A percentile compares a stretch with the other conserved stretches of the same genome.
phyloP scores from a whole-genome alignment of 805 yeast genomes.

The Cyberlindnera saturnus region DNA sequence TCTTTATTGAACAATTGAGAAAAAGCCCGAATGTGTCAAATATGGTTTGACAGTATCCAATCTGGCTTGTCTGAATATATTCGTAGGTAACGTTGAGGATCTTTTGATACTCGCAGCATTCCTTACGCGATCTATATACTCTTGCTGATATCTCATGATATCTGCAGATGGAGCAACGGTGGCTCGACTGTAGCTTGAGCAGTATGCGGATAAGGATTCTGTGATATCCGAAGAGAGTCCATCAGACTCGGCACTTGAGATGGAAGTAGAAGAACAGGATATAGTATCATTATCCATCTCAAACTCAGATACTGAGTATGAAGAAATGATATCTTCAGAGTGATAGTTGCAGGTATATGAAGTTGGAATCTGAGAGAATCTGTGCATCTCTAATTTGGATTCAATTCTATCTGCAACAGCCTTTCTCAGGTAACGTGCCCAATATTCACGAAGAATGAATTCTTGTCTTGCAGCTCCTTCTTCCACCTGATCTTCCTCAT shows the following conservation, averaged over 20 bases:
- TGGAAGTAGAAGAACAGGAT: conserved; percentile 12
- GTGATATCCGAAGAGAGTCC: conserved; percentile 4
- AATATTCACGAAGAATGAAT: conserved; percentile 6
- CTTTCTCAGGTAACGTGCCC: conserved; percentile 14
- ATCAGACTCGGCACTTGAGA: conserved; percentile 8
- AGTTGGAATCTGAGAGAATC: conserved; percentile 12
- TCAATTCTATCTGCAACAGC: conserved; percentile 20
- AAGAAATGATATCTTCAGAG: conserved; percentile 4
- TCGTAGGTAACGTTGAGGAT: conserved; percentile 13
- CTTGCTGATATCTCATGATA: conserved; percentile 10
- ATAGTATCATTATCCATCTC: conserved; percentile 6
- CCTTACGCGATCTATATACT: conserved; percentile 5
- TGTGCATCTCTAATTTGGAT: conserved; percentile 16
- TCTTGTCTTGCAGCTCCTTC: conserved; percentile 9
- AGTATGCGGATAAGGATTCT: conserved; percentile 8
- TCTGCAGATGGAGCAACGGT: conserved; percentile 8
- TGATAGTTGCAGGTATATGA: conserved; percentile 7
- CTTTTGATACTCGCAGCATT: conserved; percentile 13
- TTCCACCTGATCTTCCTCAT: conserved; percentile 1
- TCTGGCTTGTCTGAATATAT: background rate
- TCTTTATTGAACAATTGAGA: conserved; percentile 6
- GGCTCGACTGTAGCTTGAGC: background rate
- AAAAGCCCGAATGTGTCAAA: conserved; percentile 7
- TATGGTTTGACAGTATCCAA: conserved; percentile 1
- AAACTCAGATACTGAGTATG: conserved; percentile 2